Percentiles rank a stretch among this genome's conserved stretches.
Conservation (phyloP, 257 asterid genomes). For the Ocimum tenuiflorum region DNA sequence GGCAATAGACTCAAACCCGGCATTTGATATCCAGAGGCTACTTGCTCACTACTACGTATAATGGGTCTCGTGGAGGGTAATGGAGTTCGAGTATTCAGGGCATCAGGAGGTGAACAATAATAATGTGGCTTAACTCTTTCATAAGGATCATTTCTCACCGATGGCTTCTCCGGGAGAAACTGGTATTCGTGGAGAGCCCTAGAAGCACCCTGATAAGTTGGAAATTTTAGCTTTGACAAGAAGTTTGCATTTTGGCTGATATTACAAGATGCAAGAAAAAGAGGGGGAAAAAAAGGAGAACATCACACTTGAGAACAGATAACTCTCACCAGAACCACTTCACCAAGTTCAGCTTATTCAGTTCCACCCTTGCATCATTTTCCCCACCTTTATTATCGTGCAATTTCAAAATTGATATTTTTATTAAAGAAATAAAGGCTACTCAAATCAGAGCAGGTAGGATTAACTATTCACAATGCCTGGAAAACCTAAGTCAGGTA, state of each 20-base stretch:
- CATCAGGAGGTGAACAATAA: slow-evolving; percentile 51
- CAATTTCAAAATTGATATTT: too few species aligned
- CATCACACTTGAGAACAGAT: background rate
- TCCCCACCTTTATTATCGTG: too few species aligned
- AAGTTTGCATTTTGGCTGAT: slow-evolving; percentile 3
- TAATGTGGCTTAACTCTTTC: slow-evolving; percentile 41
- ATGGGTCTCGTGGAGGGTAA: slow-evolving; percentile 40
- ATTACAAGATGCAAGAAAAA: slow-evolving; percentile 8
- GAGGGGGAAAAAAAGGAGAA: background rate
- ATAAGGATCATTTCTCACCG: slow-evolving; percentile 43
- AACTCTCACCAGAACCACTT: background rate
- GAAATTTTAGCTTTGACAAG: slow-evolving; percentile 10
- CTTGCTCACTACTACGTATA: slow-evolving; percentile 44
- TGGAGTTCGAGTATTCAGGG: slow-evolving; percentile 41
- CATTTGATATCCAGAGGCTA: slow-evolving; percentile 42
- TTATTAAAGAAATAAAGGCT: too few species aligned
- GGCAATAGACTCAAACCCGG: slow-evolving; percentile 48
- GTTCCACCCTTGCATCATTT: background rate
- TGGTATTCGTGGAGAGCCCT: slow-evolving; percentile 67
- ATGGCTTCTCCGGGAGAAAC: slow-evolving; percentile 81
- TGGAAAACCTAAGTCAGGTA: too few species aligned
- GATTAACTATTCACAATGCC: too few species aligned
- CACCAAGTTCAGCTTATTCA: background rate
- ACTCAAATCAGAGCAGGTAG: too few species aligned
- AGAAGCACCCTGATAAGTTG: slow-evolving; percentile 52